Evolutionary conservation across 2,329 filamentous ascomycete genomes (phyloP).

Genomic region (Penicillium decumbens): DNA sequence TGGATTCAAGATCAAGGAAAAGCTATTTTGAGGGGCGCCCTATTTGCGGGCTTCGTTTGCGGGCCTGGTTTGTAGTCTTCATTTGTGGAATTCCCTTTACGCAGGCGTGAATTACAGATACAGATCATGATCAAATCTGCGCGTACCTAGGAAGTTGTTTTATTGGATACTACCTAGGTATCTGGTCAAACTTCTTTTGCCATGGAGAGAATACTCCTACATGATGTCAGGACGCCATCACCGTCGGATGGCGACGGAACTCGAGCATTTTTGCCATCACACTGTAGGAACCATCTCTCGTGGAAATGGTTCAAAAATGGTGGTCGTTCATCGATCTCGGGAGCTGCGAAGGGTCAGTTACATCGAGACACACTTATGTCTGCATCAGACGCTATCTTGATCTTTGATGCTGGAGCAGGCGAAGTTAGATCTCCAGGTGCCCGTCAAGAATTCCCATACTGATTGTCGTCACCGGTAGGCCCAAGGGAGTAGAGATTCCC

Average conservation of each 20-base stretch:
- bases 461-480: conserved; percentile 17
- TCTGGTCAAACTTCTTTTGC: not conserved
- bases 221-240: conserved; percentile 33
- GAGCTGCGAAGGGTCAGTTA: conserved; percentile 17
- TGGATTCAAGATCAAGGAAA: no score
- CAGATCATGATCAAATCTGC: not conserved
- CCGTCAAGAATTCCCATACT: not conserved
- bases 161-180: not conserved
- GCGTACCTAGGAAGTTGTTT: not conserved
- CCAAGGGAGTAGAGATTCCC: conserved; percentile 27
- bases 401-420: conserved; percentile 31
- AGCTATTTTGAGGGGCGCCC: no score
- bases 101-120: not conserved
- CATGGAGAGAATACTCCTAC: not conserved
- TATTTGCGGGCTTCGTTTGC: no score
- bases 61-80: not conserved
- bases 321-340: conserved; percentile 7
- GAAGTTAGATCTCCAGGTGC: conserved; percentile 18
- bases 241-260: not conserved
- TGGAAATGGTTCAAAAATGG: conserved; percentile 1
- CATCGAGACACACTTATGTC: conserved; percentile 24
- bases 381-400: conserved; percentile 22
- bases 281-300: not conserved
- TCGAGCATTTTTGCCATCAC: not conserved
- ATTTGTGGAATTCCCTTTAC: not conserved